These are phyloP conservation scores for Botrytis deweyae DNA, from an alignment of 2,329 filamentous ascomycete species.

Conservation along the genomic window DNA sequence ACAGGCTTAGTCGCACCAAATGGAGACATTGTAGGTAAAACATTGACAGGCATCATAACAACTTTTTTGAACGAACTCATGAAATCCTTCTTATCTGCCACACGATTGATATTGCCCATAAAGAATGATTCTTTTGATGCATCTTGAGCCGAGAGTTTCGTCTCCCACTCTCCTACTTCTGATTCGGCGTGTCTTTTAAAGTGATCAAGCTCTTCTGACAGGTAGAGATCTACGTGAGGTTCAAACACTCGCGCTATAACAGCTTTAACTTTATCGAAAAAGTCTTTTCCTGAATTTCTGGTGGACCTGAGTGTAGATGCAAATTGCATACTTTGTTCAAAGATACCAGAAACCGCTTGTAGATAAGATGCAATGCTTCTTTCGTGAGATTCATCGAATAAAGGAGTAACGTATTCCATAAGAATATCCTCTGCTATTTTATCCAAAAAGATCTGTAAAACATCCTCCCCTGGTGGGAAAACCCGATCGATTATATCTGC, in stretches of 20 bases:
- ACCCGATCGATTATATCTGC: constrained; percentile 75
- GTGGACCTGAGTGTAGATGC: constrained; percentile 68
- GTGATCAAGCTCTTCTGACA: constrained; percentile 85
- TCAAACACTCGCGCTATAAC: constrained; percentile 77
- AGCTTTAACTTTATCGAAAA: constrained; percentile 63
- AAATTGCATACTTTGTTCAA: constrained; percentile 81
- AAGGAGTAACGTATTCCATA: constrained; percentile 77
- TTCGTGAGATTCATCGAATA: constrained; percentile 86
- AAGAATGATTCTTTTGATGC: constrained; percentile 89
- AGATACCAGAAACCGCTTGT: constrained; percentile 81
- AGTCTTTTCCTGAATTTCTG: constrained; percentile 58
- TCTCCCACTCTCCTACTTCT: constrained; percentile 84
- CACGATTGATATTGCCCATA: constrained; percentile 92
- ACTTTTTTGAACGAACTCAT: constrained; percentile 96
- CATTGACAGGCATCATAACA: constrained; percentile 97
- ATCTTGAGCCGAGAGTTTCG: constrained; percentile 86
- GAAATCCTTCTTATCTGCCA: constrained; percentile 96
- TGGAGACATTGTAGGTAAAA: constrained; percentile 64
- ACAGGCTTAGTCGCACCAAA: constrained; percentile 48
- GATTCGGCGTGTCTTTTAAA: constrained; percentile 75
- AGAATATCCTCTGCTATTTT: constrained; percentile 80
- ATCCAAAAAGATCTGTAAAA: constrained; percentile 77
- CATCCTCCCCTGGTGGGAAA: constrained; percentile 68
- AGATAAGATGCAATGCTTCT: constrained; percentile 74
- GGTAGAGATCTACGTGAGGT: constrained; percentile 88